These are phyloP conservation scores for Zychaea mexicana DNA, from an alignment of 371 early-diverging fungal genomes.

Conservation along the genomic window DNA sequence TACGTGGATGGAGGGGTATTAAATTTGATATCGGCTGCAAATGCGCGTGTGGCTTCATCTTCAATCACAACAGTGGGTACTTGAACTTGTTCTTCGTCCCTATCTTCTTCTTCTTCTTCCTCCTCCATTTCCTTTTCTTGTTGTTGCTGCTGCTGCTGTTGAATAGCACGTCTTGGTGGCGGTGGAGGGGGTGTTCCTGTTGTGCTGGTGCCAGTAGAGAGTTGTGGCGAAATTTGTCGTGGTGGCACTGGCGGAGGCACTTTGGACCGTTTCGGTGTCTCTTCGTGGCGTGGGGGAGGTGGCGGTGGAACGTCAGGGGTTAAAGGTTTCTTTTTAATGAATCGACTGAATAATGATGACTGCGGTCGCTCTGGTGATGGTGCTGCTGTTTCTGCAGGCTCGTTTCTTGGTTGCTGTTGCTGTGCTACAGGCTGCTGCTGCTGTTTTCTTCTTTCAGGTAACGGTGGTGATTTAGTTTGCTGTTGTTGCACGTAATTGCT, in stretches of 20 bases:
- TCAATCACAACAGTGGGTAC: constrained; percentile 24
- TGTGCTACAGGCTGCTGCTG: background rate
- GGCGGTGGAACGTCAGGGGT: constrained; percentile 3
- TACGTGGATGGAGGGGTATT: constrained; percentile 1
- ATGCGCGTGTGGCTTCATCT: constrained; percentile 48
- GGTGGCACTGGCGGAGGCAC: constrained; percentile 6
- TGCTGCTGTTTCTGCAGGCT: background rate
- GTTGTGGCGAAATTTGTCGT: background rate
- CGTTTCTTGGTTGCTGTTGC: background rate
- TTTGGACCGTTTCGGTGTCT: background rate
- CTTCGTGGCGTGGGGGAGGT: background rate
- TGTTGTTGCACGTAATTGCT: background rate
- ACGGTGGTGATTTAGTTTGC: background rate
- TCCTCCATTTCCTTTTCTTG: constrained; percentile 9
- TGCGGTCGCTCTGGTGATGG: background rate
- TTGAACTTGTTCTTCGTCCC: constrained; percentile 14
- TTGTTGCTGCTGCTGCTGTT: constrained; percentile 1
- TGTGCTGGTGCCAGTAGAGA: too few species aligned
- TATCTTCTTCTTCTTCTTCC: constrained; percentile 20
- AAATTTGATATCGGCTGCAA: constrained; percentile 37
- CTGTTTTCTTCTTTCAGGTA: background rate
- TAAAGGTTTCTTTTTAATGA: constrained; percentile 15
- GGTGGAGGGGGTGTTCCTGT: background rate
- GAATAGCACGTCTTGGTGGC: background rate
- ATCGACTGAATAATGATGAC: constrained; percentile 17